Evolutionary conservation across 345 rosid species (phyloP), one percentile per base, ranked within the genome.

Genomic region (Salix koriyanagi): DNA sequence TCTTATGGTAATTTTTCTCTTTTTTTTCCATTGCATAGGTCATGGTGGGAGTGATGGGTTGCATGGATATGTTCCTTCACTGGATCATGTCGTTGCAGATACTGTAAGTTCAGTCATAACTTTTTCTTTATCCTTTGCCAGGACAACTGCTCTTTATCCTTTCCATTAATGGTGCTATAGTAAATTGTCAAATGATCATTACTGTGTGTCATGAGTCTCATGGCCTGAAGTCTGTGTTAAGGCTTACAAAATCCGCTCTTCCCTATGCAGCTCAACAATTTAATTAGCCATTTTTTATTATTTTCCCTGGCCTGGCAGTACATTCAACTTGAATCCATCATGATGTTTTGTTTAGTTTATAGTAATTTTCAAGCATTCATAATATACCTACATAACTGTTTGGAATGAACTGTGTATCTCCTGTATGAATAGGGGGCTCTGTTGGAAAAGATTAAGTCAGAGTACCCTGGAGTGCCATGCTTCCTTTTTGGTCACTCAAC

Each of bases 41-140:
- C 99, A 96, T 70, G 99, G 99, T 72, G 99, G 99, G 48, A 96
- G 98, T n/a, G 99, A 96, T 81, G 98, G 98, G 42, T 89, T 96
- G 88, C 99, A 96, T 78, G 99, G 99, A 62, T 94, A 92, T 50
- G 97, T 96, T 84, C 99, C 99, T 84, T 96, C 99, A 71, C 94
- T 96, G 65, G 98, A 96, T 77, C 89, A 89, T 65, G 99, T 96
- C 73, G 97, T 89, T 80, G 92, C 91, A 7, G 99, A 96, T 73
- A 90, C 94, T 0, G 99, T 94, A 88, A 80, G 96, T 79, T 66
- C 64, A 67, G 11, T 36, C 65, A 19, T 56, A 8, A 67, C 14
- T 64, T 69, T 56, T 13, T 68, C 44, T 36, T 13, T 65, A 30
- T 25, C 26, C 32, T 30, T 54, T 19, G 4, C 60, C 60, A 54